A percentile compares a stretch with the other conserved stretches of the same genome.
phyloP scores from a whole-genome alignment of 2,329 filamentous ascomycete genomes.

The Knoxdaviesia capensis region DNA sequence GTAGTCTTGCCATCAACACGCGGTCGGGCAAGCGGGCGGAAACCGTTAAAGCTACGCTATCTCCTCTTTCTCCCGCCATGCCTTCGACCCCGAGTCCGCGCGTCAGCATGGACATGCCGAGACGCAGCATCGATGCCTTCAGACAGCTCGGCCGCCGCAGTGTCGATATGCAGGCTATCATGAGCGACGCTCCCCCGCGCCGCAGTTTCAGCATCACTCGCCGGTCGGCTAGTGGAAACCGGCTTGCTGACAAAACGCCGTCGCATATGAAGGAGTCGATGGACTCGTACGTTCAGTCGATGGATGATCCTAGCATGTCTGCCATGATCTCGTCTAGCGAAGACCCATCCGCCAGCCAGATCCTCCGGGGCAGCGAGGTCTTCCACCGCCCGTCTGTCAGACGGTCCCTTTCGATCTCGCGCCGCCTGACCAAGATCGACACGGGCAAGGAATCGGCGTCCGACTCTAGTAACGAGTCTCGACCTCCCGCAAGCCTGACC shows the following conservation, averaged over 20 bases:
- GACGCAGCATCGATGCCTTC: constrained; percentile 33
- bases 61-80: constrained; percentile 24
- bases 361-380: constrained; percentile 68
- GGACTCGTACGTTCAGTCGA: constrained; percentile 57
- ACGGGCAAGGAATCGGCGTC: too few species aligned
- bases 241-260: constrained; percentile 21
- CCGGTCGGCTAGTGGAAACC: constrained; percentile 28
- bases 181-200: constrained; percentile 21
- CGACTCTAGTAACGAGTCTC: too few species aligned
- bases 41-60: constrained; percentile 39
- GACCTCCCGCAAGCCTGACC: too few species aligned
- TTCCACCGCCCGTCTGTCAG: constrained; percentile 62
- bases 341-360: constrained; percentile 78
- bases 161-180: constrained; percentile 25
- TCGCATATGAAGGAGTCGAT: constrained; percentile 40
- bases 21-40: constrained; percentile 27
- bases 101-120: constrained; percentile 29
- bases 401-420: constrained; percentile 21
- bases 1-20: constrained; percentile 8
- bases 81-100: constrained; percentile 29
- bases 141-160: constrained; percentile 27
- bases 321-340: constrained; percentile 51
- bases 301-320: constrained; percentile 54
- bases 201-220: constrained; percentile 45
- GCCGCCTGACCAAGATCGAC: neutral